These are phyloP conservation scores for Kappamyces sp. DNA, from an alignment of 192 early-diverging fungal species.

Conservation along the genomic window DNA sequence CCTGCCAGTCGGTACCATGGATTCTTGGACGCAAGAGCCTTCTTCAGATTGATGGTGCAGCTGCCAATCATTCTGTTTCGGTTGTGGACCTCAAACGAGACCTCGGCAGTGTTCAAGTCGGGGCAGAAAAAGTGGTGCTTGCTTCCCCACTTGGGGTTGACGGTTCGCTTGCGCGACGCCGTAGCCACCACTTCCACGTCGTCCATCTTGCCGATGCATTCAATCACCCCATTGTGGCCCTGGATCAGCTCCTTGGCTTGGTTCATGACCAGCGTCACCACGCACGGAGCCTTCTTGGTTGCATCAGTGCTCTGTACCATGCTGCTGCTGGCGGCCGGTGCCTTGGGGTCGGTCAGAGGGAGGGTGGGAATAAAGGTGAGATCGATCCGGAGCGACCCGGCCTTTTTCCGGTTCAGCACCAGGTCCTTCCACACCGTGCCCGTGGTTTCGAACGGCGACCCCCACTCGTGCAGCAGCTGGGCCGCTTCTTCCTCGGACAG, in stretches of 20 bases:
- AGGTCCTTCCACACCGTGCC: slow-evolving; percentile 30
- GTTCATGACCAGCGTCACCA: slow-evolving; percentile 34
- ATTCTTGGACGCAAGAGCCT: slow-evolving; percentile 33
- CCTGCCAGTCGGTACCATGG: slow-evolving; percentile 61
- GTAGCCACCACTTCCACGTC: slow-evolving; percentile 30
- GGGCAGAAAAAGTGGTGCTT: slow-evolving; percentile 19
- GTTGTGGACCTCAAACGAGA: slow-evolving; percentile 59
- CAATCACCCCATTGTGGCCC: slow-evolving; percentile 44
- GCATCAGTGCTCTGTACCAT: not conserved
- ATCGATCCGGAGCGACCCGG: no score
- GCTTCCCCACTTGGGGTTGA: slow-evolving; percentile 75
- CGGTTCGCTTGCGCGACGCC: slow-evolving; percentile 62
- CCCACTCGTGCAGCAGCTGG: slow-evolving; percentile 40
- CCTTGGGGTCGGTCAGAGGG: not conserved
- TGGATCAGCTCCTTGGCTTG: slow-evolving; percentile 38
- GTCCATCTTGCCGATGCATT: slow-evolving; percentile 21
- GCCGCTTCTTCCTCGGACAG: slow-evolving; percentile 31
- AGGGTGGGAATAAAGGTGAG: no score
- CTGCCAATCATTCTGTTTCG: slow-evolving; percentile 36
- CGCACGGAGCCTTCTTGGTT: slow-evolving; percentile 14
- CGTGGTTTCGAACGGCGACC: slow-evolving; percentile 27
- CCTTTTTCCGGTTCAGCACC: not conserved
- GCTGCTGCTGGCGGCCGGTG: not conserved
- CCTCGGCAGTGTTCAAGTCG: slow-evolving; percentile 54
- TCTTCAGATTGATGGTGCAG: slow-evolving; percentile 27